Base-by-base conservation (phyloP, 805 yeast species). In the Candida silvicultrix region DNA sequence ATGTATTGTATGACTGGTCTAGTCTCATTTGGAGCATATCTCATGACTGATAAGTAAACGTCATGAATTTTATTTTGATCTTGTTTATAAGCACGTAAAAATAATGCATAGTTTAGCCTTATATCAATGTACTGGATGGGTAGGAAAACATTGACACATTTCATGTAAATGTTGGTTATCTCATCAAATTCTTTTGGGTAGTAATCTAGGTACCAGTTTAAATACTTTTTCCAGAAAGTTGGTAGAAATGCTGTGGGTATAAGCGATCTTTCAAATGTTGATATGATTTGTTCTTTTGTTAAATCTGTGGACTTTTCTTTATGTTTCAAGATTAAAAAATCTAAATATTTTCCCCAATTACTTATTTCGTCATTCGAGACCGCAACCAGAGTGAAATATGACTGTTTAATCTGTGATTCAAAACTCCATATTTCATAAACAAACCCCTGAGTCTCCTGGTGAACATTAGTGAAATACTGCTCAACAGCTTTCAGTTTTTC, bases 251-350 rank as follows among this genome's bases (percentile, higher is more conserved):
- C 85, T 44, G 82, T 75, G 0, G 95, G 87, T 1, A 86, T 67
- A 11, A 92, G 65, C 16, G 88, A 78, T 46, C 97, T 71, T 59
- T 86, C 92, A 62, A 83, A 90, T 1, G 86, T 57, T 8, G 74
- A 65, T 8, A 63, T 61, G 1, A 77, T 67, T 20, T 71, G 55
- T 1, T 41, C 11, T 40, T 50, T 56, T 28, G 54, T 39, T 22
- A 65, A 54, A 4, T 50, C 50, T 9, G 48, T 32, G 20, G 47
- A 55, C 12, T 57, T 62, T 39, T 64, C 62, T 2, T 50, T 39
- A 20, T 28, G 31, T 10, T 28, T 28, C 12, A 14, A 5, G 8
- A 77, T 74, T 44, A 80, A 83, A 57, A 69, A 77, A 19, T 75
- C 72, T 12, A 89, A 59, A 59, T 90, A 94, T 2, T 64, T 58